These are phyloP conservation scores for Tetradesmus lagerheimii DNA, from an alignment of 139 green algal species.

Conservation along the genomic window DNA sequence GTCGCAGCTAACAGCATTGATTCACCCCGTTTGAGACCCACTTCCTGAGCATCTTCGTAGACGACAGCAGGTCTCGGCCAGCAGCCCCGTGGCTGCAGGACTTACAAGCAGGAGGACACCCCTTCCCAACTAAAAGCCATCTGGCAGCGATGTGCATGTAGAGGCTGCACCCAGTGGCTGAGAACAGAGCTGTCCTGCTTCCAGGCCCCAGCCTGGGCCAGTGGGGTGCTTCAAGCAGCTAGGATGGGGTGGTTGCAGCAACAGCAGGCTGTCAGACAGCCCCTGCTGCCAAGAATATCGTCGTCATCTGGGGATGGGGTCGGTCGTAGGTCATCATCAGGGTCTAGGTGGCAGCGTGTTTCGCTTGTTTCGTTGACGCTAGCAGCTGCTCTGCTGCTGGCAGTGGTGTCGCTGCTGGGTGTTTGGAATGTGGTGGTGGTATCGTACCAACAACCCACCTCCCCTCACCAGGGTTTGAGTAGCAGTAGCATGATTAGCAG, in stretches of 20 bases:
- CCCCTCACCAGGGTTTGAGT: not conserved
- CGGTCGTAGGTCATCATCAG: not conserved
- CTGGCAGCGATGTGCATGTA: not conserved
- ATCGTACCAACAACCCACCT: not conserved
- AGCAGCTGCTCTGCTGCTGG: not conserved
- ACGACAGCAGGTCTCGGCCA: not conserved
- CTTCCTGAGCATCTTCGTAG: not conserved
- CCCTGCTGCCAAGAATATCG: not conserved
- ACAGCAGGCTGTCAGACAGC: not conserved
- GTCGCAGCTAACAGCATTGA: no score
- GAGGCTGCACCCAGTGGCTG: not conserved
- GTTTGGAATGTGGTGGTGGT: not conserved
- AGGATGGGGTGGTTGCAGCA: not conserved
- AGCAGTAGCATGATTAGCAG: not conserved
- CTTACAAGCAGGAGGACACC: no score
- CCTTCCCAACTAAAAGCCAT: no score
- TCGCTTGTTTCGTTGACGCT: not conserved
- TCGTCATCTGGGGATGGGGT: not conserved
- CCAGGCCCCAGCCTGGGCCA: not conserved
- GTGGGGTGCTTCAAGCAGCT: not conserved
- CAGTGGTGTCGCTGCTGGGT: not conserved
- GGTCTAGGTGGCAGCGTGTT: not conserved
- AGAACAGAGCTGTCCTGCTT: not conserved
- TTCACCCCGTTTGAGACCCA: no score
- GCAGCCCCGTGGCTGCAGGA: not conserved